phyloP scores from a whole-genome alignment of 345 rosid genomes.

The Eutrema japonicum region DNA sequence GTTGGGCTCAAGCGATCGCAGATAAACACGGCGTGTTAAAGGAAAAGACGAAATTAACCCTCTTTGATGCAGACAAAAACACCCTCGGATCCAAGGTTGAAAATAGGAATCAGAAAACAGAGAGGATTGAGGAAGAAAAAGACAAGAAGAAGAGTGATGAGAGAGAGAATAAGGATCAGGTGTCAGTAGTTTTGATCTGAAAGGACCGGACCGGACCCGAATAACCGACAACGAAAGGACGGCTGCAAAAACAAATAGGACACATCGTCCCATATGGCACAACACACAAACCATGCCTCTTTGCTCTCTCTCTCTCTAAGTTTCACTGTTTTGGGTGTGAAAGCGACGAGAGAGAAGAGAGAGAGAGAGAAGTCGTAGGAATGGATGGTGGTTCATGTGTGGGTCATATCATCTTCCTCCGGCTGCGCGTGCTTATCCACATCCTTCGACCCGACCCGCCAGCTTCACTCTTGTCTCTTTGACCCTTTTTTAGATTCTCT shows the following conservation, averaged over 20 bases:
- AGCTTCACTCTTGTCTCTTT: constrained; percentile 43
- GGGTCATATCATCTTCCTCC: constrained; percentile 37
- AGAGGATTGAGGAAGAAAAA: constrained; percentile 33
- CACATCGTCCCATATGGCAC: constrained; percentile 39
- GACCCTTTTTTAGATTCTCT: constrained; percentile 26
- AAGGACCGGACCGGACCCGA: constrained; percentile 41
- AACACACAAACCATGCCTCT: constrained; percentile 35
- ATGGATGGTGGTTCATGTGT: constrained; percentile 35
- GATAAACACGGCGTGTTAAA: neutral
- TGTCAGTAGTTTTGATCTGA: constrained; percentile 42
- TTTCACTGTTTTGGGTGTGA: constrained; percentile 35
- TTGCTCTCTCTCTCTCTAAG: constrained; percentile 7
- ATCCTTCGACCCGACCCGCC: constrained; percentile 40
- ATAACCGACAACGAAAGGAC: constrained; percentile 45
- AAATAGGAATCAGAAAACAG: constrained; percentile 33
- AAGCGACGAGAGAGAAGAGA: constrained; percentile 34
- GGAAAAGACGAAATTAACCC: neutral
- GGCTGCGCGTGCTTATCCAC: constrained; percentile 45
- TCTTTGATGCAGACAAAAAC: neutral
- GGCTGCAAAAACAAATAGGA: constrained; percentile 35
- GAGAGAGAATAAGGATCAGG: constrained; percentile 27
- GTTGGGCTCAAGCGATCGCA: constrained; percentile 11
- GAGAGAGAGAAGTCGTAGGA: constrained; percentile 28
- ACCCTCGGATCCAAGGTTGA: constrained; percentile 6
- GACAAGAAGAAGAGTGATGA: constrained; percentile 16